A percentile compares a stretch with the other conserved stretches of the same genome.
Evolutionary conservation across 1,284 basidiomycete genomes (phyloP).

Genomic region (Peniophora sp.): DNA sequence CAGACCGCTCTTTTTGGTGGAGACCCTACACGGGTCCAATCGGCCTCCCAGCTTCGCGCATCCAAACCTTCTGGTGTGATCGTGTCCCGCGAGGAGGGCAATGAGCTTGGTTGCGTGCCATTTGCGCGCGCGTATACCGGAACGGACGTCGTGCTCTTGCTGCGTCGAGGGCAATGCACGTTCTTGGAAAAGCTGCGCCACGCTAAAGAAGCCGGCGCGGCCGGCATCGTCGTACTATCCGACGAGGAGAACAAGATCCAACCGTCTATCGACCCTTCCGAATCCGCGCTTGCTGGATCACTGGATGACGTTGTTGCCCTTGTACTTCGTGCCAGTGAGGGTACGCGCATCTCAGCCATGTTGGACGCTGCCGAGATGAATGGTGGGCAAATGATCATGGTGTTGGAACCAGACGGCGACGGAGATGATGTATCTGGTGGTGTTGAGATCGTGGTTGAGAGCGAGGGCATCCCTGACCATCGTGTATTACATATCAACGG

Average conservation of each 20-base stretch:
- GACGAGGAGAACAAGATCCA: conserved; percentile 53
- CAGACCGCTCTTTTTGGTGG: conserved; percentile 68
- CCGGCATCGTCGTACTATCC: conserved; percentile 67
- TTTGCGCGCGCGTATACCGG: conserved; percentile 30
- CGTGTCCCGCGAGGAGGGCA: conserved; percentile 40
- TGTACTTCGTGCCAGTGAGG: conserved; percentile 45
- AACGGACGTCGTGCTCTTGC: conserved; percentile 47
- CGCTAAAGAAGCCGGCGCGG: conserved; percentile 61
- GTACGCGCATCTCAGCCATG: conserved; percentile 45
- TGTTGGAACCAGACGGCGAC: conserved; percentile 30
- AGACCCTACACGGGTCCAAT: conserved; percentile 34
- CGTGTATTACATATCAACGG: conserved; percentile 70
- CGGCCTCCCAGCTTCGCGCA: conserved; percentile 30
- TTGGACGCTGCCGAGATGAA: conserved; percentile 39
- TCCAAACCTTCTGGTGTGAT: conserved; percentile 41
- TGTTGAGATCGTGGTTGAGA: conserved; percentile 8
- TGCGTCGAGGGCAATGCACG: conserved; percentile 64
- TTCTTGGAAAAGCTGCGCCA: conserved; percentile 72
- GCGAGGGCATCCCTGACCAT: conserved; percentile 19
- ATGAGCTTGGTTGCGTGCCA: conserved; percentile 50
- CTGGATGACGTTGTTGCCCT: conserved; percentile 53
- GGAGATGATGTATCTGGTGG: conserved; percentile 20
- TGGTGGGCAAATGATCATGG: conserved; percentile 43
- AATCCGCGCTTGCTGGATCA: conserved; percentile 43
- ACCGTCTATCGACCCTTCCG: conserved; percentile 54